Conservation (phyloP, 192 early-diverging fungal genomes). For the Funneliformis mosseae region DNA sequence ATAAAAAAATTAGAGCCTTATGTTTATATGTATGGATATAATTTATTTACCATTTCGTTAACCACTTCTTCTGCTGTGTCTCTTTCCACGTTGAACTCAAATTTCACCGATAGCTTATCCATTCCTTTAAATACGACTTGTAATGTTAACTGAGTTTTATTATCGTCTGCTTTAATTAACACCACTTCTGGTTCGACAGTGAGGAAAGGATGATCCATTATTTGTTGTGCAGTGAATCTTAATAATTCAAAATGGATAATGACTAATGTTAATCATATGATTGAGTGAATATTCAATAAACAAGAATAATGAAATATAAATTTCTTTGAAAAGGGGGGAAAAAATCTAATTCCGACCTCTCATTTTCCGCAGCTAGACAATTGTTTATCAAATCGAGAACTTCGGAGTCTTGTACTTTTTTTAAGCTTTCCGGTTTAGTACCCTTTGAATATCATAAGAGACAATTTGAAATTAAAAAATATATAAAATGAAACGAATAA, state of each 20-base stretch:
- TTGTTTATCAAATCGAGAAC: conserved; percentile 64
- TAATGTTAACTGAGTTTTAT: conserved; percentile 67
- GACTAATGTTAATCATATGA: conserved; percentile 26
- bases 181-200: conserved; percentile 78
- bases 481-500: neutral
- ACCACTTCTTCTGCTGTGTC: conserved; percentile 82
- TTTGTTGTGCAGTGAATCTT: conserved; percentile 69
- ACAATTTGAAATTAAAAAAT: neutral
- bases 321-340: neutral
- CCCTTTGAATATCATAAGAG: conserved; percentile 46
- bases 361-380: conserved; percentile 67
- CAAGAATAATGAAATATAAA: neutral
- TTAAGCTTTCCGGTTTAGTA: conserved; percentile 72
- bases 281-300: conserved; percentile 1
- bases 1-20: neutral
- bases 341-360: conserved; percentile 44
- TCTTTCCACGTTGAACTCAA: conserved; percentile 80
- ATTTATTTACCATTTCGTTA: conserved; percentile 70
- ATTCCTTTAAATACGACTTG: conserved; percentile 80
- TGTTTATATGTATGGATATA: neutral
- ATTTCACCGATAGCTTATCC: conserved; percentile 80
- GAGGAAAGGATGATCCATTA: conserved; percentile 73
- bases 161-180: conserved; percentile 56
- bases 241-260: neutral
- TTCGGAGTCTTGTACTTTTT: conserved; percentile 63